Base-by-base conservation (phyloP, 768 basidiomycete genomes). In the Lepiota venenata region DNA sequence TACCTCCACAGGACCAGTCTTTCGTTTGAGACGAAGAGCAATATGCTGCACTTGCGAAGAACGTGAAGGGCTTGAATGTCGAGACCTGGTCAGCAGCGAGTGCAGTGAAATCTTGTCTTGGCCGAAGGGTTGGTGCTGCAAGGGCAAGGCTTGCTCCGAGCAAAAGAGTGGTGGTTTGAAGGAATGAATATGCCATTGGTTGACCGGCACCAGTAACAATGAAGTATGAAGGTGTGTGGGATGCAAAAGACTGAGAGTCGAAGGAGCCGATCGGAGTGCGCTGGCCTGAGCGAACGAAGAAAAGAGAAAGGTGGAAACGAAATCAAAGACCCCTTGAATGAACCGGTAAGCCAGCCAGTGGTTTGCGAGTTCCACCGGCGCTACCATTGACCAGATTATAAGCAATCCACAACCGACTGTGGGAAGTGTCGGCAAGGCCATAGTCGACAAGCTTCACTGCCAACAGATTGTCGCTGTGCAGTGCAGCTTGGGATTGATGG, bases 1-100 rank as follows among this genome's bases (percentile, higher is more conserved):
- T 20, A 66, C 62, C 51, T 65, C 83, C 82, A 59, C 81, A 83
- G 27, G 74, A 60, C 82, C 83, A 84, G 18, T 71, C 69, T 35
- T 72, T 58, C 15, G 78, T 81, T 27, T 65, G 56, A 1, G 69
- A 46, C 15, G 79, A 65, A 6, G 61, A 38, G 54, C 82, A 84
- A 57, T 79, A 80, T 0, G 70, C 81, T 6, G 80, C 62, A 27
- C 71, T 71, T 1, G 82, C 79, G 56, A 76, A 81, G 55, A 66
- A 67, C 0, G 81, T 72, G 64, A 75, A 82, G 0, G 80, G 70
- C 25, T 61, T 74, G 61, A 73, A 82, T 10, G 59, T 32, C 18
- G 66, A 58, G 11, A 83, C 71, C 59, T 80, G 71, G 0, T 74
- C 16, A 3, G 69, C 56, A 37, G 69, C 61, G 48, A 80, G 63